Percentiles rank a stretch among this genome's conserved stretches.
Evolutionary conservation across 371 early-diverging fungal species (phyloP).

Genomic region (Parasitella parasitica): DNA sequence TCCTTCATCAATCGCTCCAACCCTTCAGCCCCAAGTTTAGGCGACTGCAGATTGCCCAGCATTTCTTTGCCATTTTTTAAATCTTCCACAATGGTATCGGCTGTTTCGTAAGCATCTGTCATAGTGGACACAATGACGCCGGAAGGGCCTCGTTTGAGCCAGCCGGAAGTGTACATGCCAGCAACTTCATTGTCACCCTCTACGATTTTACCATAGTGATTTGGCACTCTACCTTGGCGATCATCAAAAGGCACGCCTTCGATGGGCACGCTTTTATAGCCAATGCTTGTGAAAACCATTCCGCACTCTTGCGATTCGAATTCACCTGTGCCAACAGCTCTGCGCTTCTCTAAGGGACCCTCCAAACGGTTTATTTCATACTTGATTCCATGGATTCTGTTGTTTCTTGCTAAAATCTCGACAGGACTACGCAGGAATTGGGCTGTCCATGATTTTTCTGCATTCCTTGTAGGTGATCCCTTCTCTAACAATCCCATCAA

Average conservation of each 20-base stretch:
- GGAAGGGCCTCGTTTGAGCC: slow-evolving; percentile 93
- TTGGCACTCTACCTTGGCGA: slow-evolving; percentile 70
- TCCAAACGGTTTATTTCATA: slow-evolving; percentile 72
- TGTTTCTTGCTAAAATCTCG: slow-evolving; percentile 38
- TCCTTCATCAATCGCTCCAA: slow-evolving; percentile 27
- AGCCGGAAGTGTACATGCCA: slow-evolving; percentile 87
- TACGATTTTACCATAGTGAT: slow-evolving; percentile 74
- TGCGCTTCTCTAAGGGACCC: slow-evolving; percentile 48
- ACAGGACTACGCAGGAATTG: slow-evolving; percentile 76
- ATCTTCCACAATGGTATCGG: slow-evolving; percentile 71
- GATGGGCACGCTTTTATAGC: slow-evolving; percentile 78
- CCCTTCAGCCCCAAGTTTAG: slow-evolving; percentile 31
- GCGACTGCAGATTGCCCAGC: slow-evolving; percentile 4
- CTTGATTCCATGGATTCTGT: slow-evolving; percentile 46
- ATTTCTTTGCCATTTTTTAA: slow-evolving; percentile 34
- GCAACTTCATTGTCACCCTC: slow-evolving; percentile 50
- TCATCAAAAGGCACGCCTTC: slow-evolving; percentile 80
- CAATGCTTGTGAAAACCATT: slow-evolving; percentile 81
- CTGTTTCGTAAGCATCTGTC: slow-evolving; percentile 92
- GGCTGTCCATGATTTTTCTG: slow-evolving; percentile 68
- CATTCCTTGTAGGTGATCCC: slow-evolving; percentile 35
- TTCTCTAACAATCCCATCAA: slow-evolving; percentile 77
- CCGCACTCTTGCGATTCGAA: slow-evolving; percentile 58
- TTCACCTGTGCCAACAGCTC: slow-evolving; percentile 62
- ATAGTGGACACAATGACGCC: slow-evolving; percentile 96